Percentiles rank a stretch among this genome's conserved stretches.
Evolutionary conservation across 495 filamentous ascomycete genomes (phyloP).

Genomic region (Podospora australis): DNA sequence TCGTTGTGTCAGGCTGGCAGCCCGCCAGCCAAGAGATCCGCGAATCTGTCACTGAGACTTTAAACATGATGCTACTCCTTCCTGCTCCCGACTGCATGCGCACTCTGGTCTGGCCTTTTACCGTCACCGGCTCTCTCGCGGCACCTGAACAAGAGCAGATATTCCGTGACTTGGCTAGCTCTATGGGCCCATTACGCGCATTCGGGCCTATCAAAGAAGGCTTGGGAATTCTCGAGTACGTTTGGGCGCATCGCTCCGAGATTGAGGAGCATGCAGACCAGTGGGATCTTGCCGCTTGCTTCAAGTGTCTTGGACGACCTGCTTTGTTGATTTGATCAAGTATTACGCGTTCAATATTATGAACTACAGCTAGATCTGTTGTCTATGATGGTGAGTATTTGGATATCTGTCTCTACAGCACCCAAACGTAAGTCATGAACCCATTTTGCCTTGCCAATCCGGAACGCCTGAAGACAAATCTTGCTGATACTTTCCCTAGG

Average conservation of each 20-base stretch:
- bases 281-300: slow-evolving; percentile 36
- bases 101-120: slow-evolving; percentile 46
- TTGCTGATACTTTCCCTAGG: background rate
- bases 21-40: slow-evolving; percentile 35
- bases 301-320: slow-evolving; percentile 30
- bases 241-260: slow-evolving; percentile 37
- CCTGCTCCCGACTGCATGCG: slow-evolving; percentile 24
- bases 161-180: slow-evolving; percentile 33
- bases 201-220: slow-evolving; percentile 44
- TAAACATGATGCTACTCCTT: slow-evolving; percentile 29
- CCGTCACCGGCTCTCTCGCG: slow-evolving; percentile 47
- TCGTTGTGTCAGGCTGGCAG: slow-evolving; percentile 51
- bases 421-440: background rate
- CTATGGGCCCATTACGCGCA: slow-evolving; percentile 33
- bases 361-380: background rate
- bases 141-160: slow-evolving; percentile 33
- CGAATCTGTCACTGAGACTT: slow-evolving; percentile 27
- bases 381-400: background rate
- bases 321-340: slow-evolving; percentile 34
- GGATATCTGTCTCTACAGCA: background rate
- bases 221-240: slow-evolving; percentile 45
- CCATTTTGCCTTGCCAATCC: background rate
- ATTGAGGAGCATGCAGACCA: slow-evolving; percentile 23
- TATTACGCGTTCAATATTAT: background rate
- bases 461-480: background rate